A percentile compares a stretch with the other conserved stretches of the same genome.
Evolutionary conservation across 192 early-diverging fungal species (phyloP).

Genomic region (Geranomyces michiganensis): DNA sequence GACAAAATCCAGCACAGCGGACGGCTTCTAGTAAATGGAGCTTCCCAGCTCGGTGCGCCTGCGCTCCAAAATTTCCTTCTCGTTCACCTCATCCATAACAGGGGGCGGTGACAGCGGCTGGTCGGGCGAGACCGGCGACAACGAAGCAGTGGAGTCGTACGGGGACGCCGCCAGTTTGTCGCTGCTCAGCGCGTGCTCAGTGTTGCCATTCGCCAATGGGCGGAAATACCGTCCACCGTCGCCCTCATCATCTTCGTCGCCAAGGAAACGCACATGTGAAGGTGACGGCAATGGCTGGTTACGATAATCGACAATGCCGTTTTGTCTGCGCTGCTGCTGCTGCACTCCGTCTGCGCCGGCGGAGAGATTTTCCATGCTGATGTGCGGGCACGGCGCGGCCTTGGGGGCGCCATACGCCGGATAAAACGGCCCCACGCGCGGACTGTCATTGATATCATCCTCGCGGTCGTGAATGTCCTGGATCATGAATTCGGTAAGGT

Average conservation of each 20-base stretch:
- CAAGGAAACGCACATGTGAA: slow-evolving; percentile 3
- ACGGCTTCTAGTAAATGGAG: slow-evolving; percentile 16
- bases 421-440: slow-evolving; percentile 30
- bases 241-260: not conserved
- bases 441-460: not conserved
- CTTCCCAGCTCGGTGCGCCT: slow-evolving; percentile 36
- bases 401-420: slow-evolving; percentile 30
- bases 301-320: not conserved
- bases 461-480: slow-evolving; percentile 13
- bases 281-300: too few species aligned
- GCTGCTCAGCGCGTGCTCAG: not conserved
- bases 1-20: too few species aligned
- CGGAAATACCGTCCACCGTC: not conserved
- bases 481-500: slow-evolving; percentile 40
- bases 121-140: slow-evolving; percentile 4
- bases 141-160: not conserved
- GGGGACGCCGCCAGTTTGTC: not conserved
- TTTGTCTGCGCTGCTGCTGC: too few species aligned
- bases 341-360: too few species aligned
- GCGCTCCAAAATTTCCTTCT: slow-evolving; percentile 45
- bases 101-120: slow-evolving; percentile 5
- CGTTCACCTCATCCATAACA: slow-evolving; percentile 39
- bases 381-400: slow-evolving; percentile 26
- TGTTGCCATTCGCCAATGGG: not conserved
- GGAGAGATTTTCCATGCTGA: slow-evolving; percentile 11